phyloP scores from a whole-genome alignment of 2,329 filamentous ascomycete species.

The Ophiostoma tasmaniense region DNA sequence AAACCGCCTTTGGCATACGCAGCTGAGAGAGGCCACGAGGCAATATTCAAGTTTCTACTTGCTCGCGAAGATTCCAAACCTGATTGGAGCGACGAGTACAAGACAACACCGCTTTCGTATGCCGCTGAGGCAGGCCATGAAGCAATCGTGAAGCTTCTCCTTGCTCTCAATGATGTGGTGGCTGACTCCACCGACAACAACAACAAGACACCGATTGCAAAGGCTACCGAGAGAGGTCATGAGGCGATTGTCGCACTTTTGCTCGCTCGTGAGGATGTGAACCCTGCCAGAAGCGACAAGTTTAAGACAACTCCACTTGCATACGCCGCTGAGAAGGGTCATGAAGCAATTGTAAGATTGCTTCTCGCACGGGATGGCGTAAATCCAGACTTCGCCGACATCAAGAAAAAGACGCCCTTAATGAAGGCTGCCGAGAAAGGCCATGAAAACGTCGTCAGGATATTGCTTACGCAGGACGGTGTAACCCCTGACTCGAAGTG shows the following conservation, averaged over 20 bases:
- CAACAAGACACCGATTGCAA: neutral
- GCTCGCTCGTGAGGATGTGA: neutral
- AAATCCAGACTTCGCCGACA: neutral
- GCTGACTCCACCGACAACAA: too few species aligned
- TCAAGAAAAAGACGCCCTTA: neutral
- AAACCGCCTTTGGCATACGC: neutral
- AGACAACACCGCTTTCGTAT: neutral
- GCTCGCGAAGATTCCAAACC: neutral
- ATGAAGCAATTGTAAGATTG: neutral
- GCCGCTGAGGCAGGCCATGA: neutral
- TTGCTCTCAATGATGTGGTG: too few species aligned
- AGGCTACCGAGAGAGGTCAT: neutral
- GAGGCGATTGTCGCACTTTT: neutral
- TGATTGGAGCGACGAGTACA: neutral
- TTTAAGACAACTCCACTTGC: neutral
- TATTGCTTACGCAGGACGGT: neutral
- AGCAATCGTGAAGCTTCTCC: neutral
- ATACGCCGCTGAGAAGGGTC: neutral
- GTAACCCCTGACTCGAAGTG: neutral
- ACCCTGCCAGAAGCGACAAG: neutral
- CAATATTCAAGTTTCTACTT: neutral
- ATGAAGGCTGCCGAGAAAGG: neutral
- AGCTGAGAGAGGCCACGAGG: neutral
- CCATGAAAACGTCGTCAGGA: neutral
- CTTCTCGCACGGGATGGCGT: neutral